A percentile compares a stretch with the other conserved stretches of the same genome.
Evolutionary conservation across 306 rosid species (phyloP).

Genomic region (Carpinus viminea): DNA sequence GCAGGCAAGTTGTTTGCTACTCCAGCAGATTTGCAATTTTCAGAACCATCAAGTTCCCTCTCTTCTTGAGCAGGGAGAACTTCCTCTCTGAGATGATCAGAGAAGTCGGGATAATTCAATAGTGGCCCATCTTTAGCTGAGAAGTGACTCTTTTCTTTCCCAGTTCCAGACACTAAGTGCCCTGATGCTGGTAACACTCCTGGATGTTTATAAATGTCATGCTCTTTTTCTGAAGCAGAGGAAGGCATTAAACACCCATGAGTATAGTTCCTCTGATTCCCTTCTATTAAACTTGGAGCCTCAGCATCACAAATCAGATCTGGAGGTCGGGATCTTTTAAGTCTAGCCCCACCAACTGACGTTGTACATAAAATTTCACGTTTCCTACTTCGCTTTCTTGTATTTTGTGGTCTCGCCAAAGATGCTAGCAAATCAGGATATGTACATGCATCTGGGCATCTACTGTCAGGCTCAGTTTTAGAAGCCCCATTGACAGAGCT

Average conservation of each 20-base stretch:
- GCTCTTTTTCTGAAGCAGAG: constrained; percentile 30
- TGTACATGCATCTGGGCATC: constrained; percentile 32
- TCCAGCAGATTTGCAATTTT: constrained; percentile 31
- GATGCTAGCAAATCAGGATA: constrained; percentile 39
- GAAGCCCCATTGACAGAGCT: constrained; percentile 36
- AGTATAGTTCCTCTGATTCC: constrained; percentile 34
- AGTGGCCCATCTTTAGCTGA: constrained; percentile 37
- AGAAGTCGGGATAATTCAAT: constrained; percentile 32
- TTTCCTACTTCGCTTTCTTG: constrained; percentile 67
- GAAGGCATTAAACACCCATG: constrained; percentile 24
- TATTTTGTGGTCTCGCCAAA: constrained; percentile 32
- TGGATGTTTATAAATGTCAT: constrained; percentile 23
- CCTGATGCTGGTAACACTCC: constrained; percentile 22
- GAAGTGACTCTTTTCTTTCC: constrained; percentile 32
- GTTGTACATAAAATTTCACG: constrained; percentile 31
- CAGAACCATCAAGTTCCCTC: constrained; percentile 27
- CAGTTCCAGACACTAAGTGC: constrained; percentile 26
- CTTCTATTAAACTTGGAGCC: constrained; percentile 30
- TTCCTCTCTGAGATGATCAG: constrained; percentile 33
- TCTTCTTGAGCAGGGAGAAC: constrained; percentile 27
- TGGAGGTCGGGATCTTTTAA: constrained; percentile 41
- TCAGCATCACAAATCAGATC: constrained; percentile 31
- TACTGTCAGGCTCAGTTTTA: constrained; percentile 31
- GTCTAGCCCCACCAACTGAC: constrained; percentile 28
- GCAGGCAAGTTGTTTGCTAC: constrained; percentile 35